Conservation (phyloP, 495 filamentous ascomycete species). For the Penicillium cinerascens region DNA sequence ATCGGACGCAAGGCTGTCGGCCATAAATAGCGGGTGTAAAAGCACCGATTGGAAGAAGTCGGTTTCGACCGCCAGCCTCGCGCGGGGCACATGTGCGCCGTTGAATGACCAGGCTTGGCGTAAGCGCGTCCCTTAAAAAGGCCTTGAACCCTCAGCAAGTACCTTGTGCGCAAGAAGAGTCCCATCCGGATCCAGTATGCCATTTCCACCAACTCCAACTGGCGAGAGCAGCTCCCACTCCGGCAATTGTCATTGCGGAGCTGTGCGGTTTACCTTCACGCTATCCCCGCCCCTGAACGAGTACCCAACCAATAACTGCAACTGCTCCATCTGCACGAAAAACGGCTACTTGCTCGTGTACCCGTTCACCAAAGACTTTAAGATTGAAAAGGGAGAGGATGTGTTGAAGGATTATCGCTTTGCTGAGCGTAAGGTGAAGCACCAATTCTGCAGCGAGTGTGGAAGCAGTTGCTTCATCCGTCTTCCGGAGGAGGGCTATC, state of each 20-base stretch:
- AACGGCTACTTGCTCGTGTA: slow-evolving; percentile 41
- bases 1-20: no score
- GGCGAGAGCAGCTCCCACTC: slow-evolving; percentile 7
- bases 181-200: background rate
- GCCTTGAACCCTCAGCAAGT: background rate
- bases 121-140: background rate
- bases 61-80: no score
- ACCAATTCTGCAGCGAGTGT: slow-evolving; percentile 31
- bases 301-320: slow-evolving; percentile 29
- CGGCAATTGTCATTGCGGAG: slow-evolving; percentile 11
- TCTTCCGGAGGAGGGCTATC: background rate
- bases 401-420: slow-evolving; percentile 15
- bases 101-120: no score
- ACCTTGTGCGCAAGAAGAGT: background rate
- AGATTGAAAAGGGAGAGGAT: slow-evolving; percentile 8
- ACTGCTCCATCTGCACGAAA: slow-evolving; percentile 42
- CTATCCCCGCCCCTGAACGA: slow-evolving; percentile 21
- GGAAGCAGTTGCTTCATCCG: slow-evolving; percentile 15
- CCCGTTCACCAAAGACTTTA: slow-evolving; percentile 25
- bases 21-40: no score
- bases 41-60: no score
- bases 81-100: no score
- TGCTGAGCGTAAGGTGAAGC: slow-evolving; percentile 9
- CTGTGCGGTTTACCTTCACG: slow-evolving; percentile 1
- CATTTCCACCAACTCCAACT: slow-evolving; percentile 3